These are phyloP conservation scores for Fusarium lyarnte DNA, from an alignment of 2,329 filamentous ascomycete genomes.

Conservation along the genomic window DNA sequence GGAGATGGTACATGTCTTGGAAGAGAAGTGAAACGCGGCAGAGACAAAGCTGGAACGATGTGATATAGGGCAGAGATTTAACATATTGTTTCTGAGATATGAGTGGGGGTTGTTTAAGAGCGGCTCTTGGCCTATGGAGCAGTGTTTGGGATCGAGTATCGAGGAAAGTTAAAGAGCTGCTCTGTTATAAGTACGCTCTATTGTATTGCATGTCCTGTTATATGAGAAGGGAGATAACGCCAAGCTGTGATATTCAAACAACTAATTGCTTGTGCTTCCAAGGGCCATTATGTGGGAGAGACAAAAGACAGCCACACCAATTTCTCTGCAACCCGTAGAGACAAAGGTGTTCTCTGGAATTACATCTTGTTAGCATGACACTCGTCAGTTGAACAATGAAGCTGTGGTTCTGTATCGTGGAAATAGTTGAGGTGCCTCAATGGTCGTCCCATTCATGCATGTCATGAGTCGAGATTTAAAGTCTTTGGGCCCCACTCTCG, in stretches of 20 bases:
- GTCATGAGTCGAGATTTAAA: constrained; percentile 12
- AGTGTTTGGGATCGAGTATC: background rate
- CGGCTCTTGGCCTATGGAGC: background rate
- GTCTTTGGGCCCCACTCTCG: constrained; percentile 9
- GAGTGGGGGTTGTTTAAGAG: background rate
- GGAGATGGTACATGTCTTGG: constrained; percentile 27
- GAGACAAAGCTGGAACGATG: constrained; percentile 29
- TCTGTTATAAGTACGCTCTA: background rate
- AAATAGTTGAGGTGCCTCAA: constrained; percentile 3
- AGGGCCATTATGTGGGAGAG: background rate
- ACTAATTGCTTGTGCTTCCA: background rate
- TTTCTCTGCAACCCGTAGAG: background rate
- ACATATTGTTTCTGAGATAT: constrained; percentile 4
- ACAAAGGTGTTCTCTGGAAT: background rate
- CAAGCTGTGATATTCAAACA: background rate
- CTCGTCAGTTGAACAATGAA: background rate
- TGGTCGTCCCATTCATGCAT: constrained; percentile 1
- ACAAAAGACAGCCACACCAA: background rate
- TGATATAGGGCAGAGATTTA: background rate
- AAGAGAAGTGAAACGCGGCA: constrained; percentile 25
- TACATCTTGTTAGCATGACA: background rate
- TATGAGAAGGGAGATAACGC: background rate
- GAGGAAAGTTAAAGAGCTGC: background rate
- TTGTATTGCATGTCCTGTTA: background rate
- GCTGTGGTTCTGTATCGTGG: background rate